Evolutionary conservation across 2,329 filamentous ascomycete species (phyloP), one percentile per base, ranked within the genome.

Genomic region (Botryosphaeria dothidea): DNA sequence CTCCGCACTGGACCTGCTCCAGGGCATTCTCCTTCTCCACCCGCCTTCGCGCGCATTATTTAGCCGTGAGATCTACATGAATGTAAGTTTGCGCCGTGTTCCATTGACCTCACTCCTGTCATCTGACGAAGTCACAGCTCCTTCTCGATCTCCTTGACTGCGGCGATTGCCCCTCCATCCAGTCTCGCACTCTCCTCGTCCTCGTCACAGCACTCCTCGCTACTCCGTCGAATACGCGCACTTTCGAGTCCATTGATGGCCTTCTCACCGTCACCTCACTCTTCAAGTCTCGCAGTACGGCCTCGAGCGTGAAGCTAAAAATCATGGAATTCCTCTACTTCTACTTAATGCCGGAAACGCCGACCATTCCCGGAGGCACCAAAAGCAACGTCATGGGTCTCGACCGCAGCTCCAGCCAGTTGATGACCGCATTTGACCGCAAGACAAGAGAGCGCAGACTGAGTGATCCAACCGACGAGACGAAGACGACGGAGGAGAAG

Each of bases 281-380:
- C 57, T 97, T 98, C 86, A 96, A 96, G 78, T 91, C 90, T 68
- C 89, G 92, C 67, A 88, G 89, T 69, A 97, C 94, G 3, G 88
- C 88, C 25, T 88, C 92, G 67, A 92, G 94, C 71, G 93, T 98
- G 69, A 97, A 97, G 81, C 86, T 97, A 74, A 95, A 96, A 78
- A 87, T 96, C n/a, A 90, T 97, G 70, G 95, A 98, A 78, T 98
- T 98, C 75, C 82, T 99, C 60, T 98, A 98, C 83, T 98, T 98
- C 79, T 99, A 98, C 78, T 89, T 99, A 71, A 97, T 98, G 90
- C 93, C 94, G 58, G 95, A 99, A 80, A 87, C 86, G 0, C 88
- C 82, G 1, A 62, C 58, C 43, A 49, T 49, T 4, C 46, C 34
- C 5, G 38, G 43, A 15, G 34, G 56, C 41, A 68, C 71, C 38